phyloP scores from a whole-genome alignment of 1,284 basidiomycete genomes.

The Ustilago loliicola region DNA sequence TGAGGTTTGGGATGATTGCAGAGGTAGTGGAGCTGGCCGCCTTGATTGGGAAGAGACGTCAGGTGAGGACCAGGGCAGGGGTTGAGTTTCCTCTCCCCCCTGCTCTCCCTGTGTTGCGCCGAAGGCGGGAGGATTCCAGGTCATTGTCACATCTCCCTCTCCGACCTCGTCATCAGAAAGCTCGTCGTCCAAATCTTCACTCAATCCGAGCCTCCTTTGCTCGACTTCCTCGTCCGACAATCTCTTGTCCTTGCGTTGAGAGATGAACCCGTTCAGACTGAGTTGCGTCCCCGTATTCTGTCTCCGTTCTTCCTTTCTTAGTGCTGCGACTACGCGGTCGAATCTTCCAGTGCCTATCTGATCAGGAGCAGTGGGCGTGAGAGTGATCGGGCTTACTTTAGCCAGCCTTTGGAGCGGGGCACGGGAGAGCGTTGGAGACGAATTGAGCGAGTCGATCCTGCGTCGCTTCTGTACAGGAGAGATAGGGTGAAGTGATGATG shows the following conservation, averaged over 20 bases:
- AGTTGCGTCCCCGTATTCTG: conserved; percentile 31
- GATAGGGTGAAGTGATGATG: neutral
- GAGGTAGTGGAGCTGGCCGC: neutral
- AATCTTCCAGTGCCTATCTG: conserved; percentile 6
- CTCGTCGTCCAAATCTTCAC: conserved; percentile 26
- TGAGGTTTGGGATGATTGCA: conserved; percentile 9
- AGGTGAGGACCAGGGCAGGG: conserved; percentile 24
- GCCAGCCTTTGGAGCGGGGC: neutral
- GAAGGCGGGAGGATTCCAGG: neutral
- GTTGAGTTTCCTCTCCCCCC: conserved; percentile 31
- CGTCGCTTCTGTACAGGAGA: conserved; percentile 12
- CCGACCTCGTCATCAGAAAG: conserved; percentile 44
- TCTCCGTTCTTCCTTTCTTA: conserved; percentile 29
- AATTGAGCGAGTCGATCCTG: neutral
- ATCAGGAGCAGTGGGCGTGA: conserved; percentile 8
- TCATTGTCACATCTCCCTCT: too few species aligned
- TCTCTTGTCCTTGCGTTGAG: neutral
- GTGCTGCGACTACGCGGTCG: conserved; percentile 33
- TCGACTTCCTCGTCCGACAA: neutral
- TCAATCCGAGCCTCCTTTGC: conserved; percentile 9
- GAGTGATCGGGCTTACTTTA: conserved; percentile 25
- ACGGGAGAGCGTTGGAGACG: conserved; percentile 2
- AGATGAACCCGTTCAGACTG: conserved; percentile 18
- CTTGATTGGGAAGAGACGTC: conserved; percentile 1
- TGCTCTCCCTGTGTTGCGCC: neutral